Conservation (phyloP, 2,329 filamentous ascomycete species). For the Hymenoscyphus albidus region DNA sequence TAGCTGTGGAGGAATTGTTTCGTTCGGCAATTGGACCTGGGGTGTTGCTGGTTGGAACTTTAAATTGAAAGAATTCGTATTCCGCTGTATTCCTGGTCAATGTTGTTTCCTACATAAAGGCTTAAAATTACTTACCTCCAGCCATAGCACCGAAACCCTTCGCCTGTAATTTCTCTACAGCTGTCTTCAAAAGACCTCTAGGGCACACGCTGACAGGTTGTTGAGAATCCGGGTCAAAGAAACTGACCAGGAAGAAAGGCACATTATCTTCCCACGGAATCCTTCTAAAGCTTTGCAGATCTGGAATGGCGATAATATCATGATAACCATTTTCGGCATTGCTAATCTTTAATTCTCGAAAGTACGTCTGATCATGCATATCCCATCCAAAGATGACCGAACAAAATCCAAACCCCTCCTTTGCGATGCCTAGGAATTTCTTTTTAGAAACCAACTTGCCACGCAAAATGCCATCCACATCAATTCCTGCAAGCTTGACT, state of each 20-base stretch:
- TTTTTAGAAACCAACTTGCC: conserved; percentile 90
- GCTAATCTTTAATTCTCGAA: conserved; percentile 78
- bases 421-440: conserved; percentile 83
- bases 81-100: conserved; percentile 57
- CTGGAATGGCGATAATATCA: conserved; percentile 78
- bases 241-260: conserved; percentile 81
- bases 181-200: conserved; percentile 66
- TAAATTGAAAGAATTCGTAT: conserved; percentile 94
- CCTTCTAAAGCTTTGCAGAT: conserved; percentile 71
- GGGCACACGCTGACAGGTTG: conserved; percentile 74
- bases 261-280: conserved; percentile 90
- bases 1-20: conserved; percentile 65
- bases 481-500: conserved; percentile 84
- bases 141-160: conserved; percentile 81
- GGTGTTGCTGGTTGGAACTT: conserved; percentile 52
- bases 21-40: conserved; percentile 46
- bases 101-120: not conserved
- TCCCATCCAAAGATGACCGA: conserved; percentile 95
- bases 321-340: conserved; percentile 89
- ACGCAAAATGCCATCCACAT: conserved; percentile 81
- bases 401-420: conserved; percentile 85
- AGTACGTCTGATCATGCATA: conserved; percentile 92
- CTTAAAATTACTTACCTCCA: conserved; percentile 60
- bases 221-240: conserved; percentile 74
- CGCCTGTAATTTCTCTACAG: conserved; percentile 62